Evolutionary conservation across 768 basidiomycete species (phyloP), one percentile per base, ranked within the genome.

Genomic region (Trametes cubensis): DNA sequence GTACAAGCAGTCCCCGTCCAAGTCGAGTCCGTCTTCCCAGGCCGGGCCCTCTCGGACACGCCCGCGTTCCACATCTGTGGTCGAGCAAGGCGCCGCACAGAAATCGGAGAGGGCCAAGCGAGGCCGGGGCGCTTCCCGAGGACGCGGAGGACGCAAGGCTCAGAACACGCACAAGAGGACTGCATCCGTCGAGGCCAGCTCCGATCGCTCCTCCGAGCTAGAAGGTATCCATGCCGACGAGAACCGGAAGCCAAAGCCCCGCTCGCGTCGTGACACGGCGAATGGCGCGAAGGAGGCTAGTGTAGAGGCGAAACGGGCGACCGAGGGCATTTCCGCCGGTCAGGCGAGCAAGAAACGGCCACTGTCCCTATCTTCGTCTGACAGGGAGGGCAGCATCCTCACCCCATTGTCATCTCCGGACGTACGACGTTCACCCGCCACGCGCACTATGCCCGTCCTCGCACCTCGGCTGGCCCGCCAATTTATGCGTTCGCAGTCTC

Each of bases 351-450:
- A 55, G 54, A 63, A 62, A 40, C 61, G 58, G 20, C 46, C 65
- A 8, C 45, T 51, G 8, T 66, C 65, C 5, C 34, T 18, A 6
- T 57, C 59, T 21, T 53, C 60, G 15, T 23, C 15, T 1, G 49
- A 26, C 30, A 11, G 48, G 14, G 55, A 50, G 21, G 34, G 39
- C 39, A 55, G 63, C 17, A 34, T 38, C 10, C 66, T 64, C 6
- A 67, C 57, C 6, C 53, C 61, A 20, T 55, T 60, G 6, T 59
- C 63, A 1, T 64, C 63, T 17, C 63, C 63, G 11, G 60, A 58
- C n/a, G 23, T 17, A 14, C 28, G n/a, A 26, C 30, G 38, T 21
- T 48, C 48, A 7, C 28, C 46, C 5, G 23, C 26, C 14, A 21
- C 39, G 20, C 54, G 55, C 17, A 48, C 41, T 10, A 60, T 55